A percentile compares a stretch with the other conserved stretches of the same genome.
phyloP scores from a whole-genome alignment of 768 basidiomycete genomes.

The Lyophyllum atratum region DNA sequence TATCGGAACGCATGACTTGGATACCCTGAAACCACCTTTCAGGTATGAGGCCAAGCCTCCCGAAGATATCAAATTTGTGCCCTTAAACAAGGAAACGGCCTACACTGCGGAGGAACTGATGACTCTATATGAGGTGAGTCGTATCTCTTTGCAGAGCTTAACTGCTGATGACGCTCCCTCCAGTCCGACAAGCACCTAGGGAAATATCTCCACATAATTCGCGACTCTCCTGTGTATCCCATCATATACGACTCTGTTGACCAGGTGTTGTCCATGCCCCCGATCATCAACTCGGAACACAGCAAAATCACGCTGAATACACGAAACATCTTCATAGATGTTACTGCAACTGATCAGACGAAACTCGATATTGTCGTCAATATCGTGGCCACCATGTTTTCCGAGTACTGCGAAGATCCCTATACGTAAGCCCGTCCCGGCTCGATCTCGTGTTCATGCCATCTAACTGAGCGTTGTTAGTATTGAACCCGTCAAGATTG shows the following conservation, averaged over 20 bases:
- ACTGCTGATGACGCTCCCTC: neutral
- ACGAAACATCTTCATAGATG: conserved; percentile 92
- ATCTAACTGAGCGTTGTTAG: conserved; percentile 39
- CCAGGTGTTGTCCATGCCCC: conserved; percentile 93
- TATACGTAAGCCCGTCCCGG: conserved; percentile 75
- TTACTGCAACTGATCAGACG: conserved; percentile 95
- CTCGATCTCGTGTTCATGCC: neutral
- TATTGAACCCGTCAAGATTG: conserved; percentile 89
- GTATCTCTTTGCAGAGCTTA: neutral
- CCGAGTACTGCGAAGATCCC: conserved; percentile 90
- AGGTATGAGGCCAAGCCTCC: conserved; percentile 82
- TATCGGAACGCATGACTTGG: conserved; percentile 97
- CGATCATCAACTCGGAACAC: conserved; percentile 96
- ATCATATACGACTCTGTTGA: conserved; percentile 93
- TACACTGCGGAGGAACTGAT: conserved; percentile 92
- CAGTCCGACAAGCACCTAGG: conserved; percentile 92
- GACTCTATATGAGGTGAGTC: conserved; percentile 85
- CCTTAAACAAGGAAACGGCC: conserved; percentile 75
- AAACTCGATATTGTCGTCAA: conserved; percentile 96
- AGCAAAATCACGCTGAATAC: conserved; percentile 97
- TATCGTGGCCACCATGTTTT: conserved; percentile 96
- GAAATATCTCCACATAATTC: conserved; percentile 89
- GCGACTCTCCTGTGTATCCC: conserved; percentile 94
- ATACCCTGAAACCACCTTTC: conserved; percentile 86
- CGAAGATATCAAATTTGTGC: conserved; percentile 88